phyloP scores from a whole-genome alignment of 495 filamentous ascomycete species.

The Glarea lozoyensis region DNA sequence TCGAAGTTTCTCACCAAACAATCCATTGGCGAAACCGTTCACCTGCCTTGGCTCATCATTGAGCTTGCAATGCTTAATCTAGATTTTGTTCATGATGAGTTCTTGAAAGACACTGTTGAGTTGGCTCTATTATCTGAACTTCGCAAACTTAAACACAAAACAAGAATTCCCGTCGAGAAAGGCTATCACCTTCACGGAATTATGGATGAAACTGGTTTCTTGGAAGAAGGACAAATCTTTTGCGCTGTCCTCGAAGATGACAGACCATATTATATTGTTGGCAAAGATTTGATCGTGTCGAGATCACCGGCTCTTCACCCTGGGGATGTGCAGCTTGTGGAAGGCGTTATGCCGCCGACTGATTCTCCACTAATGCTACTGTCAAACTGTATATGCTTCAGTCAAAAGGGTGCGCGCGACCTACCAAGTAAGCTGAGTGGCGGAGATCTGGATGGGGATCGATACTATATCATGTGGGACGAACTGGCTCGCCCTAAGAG shows the following conservation, averaged over 20 bases:
- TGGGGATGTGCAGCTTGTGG: constrained; percentile 63
- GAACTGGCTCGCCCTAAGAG: constrained; percentile 27
- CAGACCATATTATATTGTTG: constrained; percentile 13
- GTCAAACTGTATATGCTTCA: constrained; percentile 72
- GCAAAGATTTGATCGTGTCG: constrained; percentile 48
- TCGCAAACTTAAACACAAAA: constrained; percentile 64
- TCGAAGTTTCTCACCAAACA: constrained; percentile 51
- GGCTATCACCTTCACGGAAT: constrained; percentile 69
- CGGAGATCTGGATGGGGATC: constrained; percentile 76
- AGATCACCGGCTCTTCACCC: constrained; percentile 70
- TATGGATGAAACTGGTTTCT: constrained; percentile 68
- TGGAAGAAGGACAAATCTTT: constrained; percentile 61
- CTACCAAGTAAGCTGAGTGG: constrained; percentile 69
- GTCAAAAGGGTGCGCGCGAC: constrained; percentile 56
- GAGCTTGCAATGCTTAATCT: constrained; percentile 41
- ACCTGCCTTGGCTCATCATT: constrained; percentile 49
- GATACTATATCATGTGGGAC: constrained; percentile 71
- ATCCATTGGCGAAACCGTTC: constrained; percentile 42
- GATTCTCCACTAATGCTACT: constrained; percentile 50
- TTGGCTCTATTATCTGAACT: constrained; percentile 54
- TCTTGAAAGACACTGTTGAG: constrained; percentile 57
- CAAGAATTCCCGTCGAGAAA: constrained; percentile 59
- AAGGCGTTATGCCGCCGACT: constrained; percentile 42
- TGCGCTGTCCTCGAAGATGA: constrained; percentile 33
- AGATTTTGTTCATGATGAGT: constrained; percentile 53